Evolutionary conservation across 2,329 filamentous ascomycete genomes (phyloP).

Genomic region (Mycosphaerella sp.): DNA sequence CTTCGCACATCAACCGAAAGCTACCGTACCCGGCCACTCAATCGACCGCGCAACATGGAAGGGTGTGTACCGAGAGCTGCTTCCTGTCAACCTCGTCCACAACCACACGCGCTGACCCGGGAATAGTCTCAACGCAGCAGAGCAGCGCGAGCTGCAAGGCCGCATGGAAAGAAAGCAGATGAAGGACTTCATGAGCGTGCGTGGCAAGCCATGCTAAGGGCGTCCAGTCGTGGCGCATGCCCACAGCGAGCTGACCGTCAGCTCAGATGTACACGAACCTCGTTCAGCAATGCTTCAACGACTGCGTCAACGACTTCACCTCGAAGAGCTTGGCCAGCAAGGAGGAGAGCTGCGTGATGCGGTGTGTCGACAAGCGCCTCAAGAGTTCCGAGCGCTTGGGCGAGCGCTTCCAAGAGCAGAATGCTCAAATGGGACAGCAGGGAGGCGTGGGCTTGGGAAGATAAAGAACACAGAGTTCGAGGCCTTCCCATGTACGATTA

Average conservation of each 20-base stretch:
- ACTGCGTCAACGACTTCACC: slow-evolving; percentile 98
- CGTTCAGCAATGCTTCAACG: slow-evolving; percentile 86
- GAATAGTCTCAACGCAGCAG: slow-evolving; percentile 61
- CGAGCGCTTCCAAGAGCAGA: slow-evolving; percentile 78
- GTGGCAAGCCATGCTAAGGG: slow-evolving; percentile 35
- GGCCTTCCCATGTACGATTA: slow-evolving; percentile 13
- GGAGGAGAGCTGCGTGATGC: slow-evolving; percentile 86
- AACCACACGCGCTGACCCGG: not conserved
- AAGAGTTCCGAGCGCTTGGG: slow-evolving; percentile 84
- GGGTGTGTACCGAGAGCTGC: slow-evolving; percentile 19
- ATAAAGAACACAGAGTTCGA: slow-evolving; percentile 8
- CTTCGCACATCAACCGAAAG: too few species aligned
- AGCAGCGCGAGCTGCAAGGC: slow-evolving; percentile 87
- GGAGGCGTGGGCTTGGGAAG: slow-evolving; percentile 39
- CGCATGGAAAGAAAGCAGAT: slow-evolving; percentile 98
- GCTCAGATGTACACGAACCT: slow-evolving; percentile 63
- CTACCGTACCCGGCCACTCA: too few species aligned
- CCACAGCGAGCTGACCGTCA: not conserved
- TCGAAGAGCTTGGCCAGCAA: slow-evolving; percentile 85
- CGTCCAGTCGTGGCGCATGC: not conserved
- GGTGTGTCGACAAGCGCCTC: slow-evolving; percentile 95
- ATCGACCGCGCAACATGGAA: slow-evolving; percentile 21
- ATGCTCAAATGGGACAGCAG: slow-evolving; percentile 60
- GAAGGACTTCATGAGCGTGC: slow-evolving; percentile 96
- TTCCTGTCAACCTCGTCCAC: not conserved